Evolutionary conservation across 2,329 filamentous ascomycete species (phyloP).

Genomic region (Grosmannia clavigera): DNA sequence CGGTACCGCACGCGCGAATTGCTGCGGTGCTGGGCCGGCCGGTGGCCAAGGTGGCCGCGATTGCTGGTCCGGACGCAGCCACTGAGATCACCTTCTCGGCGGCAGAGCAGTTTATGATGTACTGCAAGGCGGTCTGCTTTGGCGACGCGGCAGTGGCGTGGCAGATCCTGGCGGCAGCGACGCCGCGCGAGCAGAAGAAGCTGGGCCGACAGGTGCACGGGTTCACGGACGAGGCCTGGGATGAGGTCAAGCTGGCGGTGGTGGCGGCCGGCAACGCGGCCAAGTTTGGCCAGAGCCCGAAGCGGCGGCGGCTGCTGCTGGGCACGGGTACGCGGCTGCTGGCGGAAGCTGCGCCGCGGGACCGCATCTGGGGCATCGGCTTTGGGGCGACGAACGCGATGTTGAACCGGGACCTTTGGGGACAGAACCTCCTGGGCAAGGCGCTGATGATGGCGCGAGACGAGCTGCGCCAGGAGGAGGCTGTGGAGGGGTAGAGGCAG

Average conservation of each 20-base stretch:
- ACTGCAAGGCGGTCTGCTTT: slow-evolving; percentile 26
- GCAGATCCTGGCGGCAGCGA: neutral
- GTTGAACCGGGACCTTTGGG: slow-evolving; percentile 39
- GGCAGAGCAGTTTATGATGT: slow-evolving; percentile 31
- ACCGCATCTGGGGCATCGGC: slow-evolving; percentile 56
- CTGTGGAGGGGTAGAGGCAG: too few relatives aligned
- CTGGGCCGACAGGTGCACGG: slow-evolving; percentile 6
- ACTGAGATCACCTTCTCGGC: slow-evolving; percentile 19
- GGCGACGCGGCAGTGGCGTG: slow-evolving; percentile 13
- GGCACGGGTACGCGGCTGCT: slow-evolving; percentile 47
- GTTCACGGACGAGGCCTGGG: slow-evolving; percentile 6
- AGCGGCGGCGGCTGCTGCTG: slow-evolving; percentile 36
- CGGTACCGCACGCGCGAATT: slow-evolving; percentile 17
- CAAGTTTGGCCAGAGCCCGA: slow-evolving; percentile 42
- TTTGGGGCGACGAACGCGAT: slow-evolving; percentile 39
- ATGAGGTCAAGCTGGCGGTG: slow-evolving; percentile 29
- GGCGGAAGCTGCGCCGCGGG: slow-evolving; percentile 48
- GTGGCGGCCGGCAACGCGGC: slow-evolving; percentile 44
- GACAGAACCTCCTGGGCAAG: slow-evolving; percentile 51
- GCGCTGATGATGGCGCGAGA: slow-evolving; percentile 45
- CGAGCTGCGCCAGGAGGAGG: slow-evolving; percentile 31
- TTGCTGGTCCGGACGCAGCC: neutral
- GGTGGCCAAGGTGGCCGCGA: slow-evolving; percentile 5
- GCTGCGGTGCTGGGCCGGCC: slow-evolving; percentile 15
- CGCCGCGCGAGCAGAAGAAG: slow-evolving; percentile 6